phyloP scores from a whole-genome alignment of 2,329 filamentous ascomycete genomes.

The Ophiostoma sp. region DNA sequence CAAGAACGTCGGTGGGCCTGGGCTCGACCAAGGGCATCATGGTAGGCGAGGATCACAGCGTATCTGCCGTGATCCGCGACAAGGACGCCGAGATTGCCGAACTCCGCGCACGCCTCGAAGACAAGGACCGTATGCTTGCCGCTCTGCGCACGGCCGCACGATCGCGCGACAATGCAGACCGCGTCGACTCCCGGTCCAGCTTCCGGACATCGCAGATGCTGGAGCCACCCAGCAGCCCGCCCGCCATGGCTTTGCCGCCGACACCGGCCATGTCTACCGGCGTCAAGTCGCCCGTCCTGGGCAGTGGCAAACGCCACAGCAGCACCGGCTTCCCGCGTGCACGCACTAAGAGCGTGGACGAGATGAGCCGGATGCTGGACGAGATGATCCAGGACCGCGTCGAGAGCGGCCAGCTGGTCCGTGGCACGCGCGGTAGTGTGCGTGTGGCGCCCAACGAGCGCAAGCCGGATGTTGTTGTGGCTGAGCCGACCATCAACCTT shows the following conservation, averaged over 20 bases:
- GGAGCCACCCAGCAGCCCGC: conserved; percentile 36
- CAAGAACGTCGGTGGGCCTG: conserved; percentile 76
- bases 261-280: conserved; percentile 24
- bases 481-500: conserved; percentile 11
- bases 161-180: conserved; percentile 78
- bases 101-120: conserved; percentile 82
- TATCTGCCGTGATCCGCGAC: conserved; percentile 72
- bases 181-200: conserved; percentile 40
- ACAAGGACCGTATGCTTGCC: conserved; percentile 91
- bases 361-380: conserved; percentile 90
- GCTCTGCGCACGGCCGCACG: conserved; percentile 83
- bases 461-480: conserved; percentile 37
- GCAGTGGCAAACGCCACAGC: conserved; percentile 23
- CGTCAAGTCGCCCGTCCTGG: conserved; percentile 19
- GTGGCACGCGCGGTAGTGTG: conserved; percentile 66
- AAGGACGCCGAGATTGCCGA: conserved; percentile 93
- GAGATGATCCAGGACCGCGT: conserved; percentile 94
- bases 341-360: conserved; percentile 72
- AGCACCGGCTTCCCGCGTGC: conserved; percentile 42
- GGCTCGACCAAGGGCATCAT: conserved; percentile 59
- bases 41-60: conserved; percentile 76
- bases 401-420: conserved; percentile 70
- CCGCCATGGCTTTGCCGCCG: conserved; percentile 30
- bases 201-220: conserved; percentile 39
- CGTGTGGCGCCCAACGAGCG: conserved; percentile 52